These are phyloP conservation scores for Actinomortierella ambigua DNA, from an alignment of 371 early-diverging fungal species.

Conservation along the genomic window DNA sequence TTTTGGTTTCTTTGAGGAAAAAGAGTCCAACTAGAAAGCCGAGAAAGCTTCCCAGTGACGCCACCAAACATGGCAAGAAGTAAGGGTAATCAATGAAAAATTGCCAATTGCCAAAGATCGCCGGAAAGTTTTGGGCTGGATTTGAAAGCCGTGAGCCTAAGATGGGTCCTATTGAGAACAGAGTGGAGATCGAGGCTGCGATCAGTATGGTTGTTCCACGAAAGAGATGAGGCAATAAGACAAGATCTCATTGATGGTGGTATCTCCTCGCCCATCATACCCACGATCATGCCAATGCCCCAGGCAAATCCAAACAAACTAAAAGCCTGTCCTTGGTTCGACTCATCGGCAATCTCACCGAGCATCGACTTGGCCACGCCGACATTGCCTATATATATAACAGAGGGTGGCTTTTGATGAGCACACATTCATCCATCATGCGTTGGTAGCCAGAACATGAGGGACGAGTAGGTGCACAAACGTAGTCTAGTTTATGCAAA, in stretches of 20 bases:
- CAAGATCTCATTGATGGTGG: too few species aligned
- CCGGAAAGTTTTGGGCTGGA: conserved; percentile 73
- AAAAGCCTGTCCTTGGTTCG: conserved; percentile 75
- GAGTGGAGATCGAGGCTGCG: not conserved
- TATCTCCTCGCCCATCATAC: too few species aligned
- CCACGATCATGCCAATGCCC: conserved; percentile 58
- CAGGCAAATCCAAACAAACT: conserved; percentile 72
- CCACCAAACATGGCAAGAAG: conserved; percentile 83
- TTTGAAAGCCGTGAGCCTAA: conserved; percentile 83
- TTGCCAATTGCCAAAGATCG: conserved; percentile 64
- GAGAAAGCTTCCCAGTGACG: conserved; percentile 60
- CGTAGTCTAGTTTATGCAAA: too few species aligned
- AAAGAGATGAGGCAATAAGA: too few species aligned
- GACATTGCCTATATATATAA: conserved; percentile 64
- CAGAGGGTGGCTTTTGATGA: not conserved
- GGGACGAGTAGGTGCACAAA: not conserved
- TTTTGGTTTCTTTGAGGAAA: conserved; percentile 75
- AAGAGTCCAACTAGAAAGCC: conserved; percentile 72
- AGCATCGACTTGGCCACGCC: conserved; percentile 87
- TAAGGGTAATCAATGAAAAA: conserved; percentile 79
- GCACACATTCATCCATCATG: not conserved
- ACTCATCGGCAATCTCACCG: conserved; percentile 82
- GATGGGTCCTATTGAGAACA: conserved; percentile 62
- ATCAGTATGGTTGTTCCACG: too few species aligned
- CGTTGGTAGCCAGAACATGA: not conserved